phyloP scores from a whole-genome alignment of 257 asterid genomes.

The Petunia axillaris region DNA sequence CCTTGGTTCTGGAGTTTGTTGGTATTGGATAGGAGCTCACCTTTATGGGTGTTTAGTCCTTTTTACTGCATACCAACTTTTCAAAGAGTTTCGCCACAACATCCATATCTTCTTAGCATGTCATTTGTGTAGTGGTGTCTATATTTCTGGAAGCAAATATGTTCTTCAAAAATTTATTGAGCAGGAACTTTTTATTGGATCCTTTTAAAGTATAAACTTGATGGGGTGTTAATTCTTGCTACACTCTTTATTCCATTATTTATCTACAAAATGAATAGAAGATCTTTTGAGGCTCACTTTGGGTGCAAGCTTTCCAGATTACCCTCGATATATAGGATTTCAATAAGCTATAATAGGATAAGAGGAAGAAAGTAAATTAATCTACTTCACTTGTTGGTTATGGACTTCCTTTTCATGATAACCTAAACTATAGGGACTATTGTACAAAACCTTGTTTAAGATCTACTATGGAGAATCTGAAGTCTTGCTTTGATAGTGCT shows the following conservation, averaged over 20 bases:
- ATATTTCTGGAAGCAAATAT: neutral
- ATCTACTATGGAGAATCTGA: neutral
- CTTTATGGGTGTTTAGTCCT: neutral
- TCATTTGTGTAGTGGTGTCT: conserved; percentile 11
- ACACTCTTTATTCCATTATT: neutral
- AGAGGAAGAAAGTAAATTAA: neutral
- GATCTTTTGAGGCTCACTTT: neutral
- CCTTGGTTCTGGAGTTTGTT: conserved; percentile 12
- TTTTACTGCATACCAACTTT: conserved; percentile 14
- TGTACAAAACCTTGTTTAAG: neutral
- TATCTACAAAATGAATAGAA: neutral
- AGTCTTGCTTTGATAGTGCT: neutral
- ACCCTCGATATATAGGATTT: neutral
- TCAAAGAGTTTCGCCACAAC: neutral
- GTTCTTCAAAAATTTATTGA: neutral
- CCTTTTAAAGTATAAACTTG: neutral
- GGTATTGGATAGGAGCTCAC: neutral
- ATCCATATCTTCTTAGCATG: conserved; percentile 7
- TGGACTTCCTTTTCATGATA: neutral
- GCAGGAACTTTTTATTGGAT: neutral
- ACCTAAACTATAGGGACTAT: neutral
- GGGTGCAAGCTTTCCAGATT: neutral
- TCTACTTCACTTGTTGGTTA: neutral
- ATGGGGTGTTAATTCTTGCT: neutral
- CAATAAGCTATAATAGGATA: neutral